Conservation (phyloP, 768 basidiomycete genomes). For the Russula foetens region DNA sequence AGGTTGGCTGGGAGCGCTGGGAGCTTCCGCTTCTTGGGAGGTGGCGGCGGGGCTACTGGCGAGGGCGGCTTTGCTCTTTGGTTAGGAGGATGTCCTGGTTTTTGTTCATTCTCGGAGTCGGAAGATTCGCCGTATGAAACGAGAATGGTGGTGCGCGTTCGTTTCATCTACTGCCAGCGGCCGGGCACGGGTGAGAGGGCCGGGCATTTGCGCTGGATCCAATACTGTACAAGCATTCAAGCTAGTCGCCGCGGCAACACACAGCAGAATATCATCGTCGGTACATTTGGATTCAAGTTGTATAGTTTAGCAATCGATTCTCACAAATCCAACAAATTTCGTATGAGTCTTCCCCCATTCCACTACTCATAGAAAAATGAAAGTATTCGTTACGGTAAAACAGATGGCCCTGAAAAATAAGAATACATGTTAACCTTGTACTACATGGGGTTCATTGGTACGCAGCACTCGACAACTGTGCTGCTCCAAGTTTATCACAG, state of each 20-base stretch:
- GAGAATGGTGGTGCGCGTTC: conserved; percentile 2
- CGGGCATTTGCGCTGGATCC: no score
- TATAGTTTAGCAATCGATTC: no score
- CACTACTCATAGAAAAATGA: no score
- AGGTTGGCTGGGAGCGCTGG: conserved; percentile 50
- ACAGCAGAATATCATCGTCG: no score
- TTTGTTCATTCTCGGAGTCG: not conserved
- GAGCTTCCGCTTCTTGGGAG: conserved; percentile 41
- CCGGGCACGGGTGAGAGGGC: no score
- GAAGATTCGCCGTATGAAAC: conserved; percentile 13
- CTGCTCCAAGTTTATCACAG: no score
- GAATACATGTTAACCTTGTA: not conserved
- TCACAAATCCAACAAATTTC: no score
- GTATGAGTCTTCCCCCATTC: no score
- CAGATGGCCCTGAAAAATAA: not conserved
- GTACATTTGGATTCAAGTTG: no score
- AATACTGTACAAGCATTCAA: no score
- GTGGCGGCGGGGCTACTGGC: not conserved
- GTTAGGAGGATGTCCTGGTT: not conserved
- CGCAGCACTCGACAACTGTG: not conserved
- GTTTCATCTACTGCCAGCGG: conserved; percentile 15
- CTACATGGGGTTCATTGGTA: not conserved
- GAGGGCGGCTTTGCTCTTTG: not conserved
- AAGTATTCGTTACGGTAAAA: no score
- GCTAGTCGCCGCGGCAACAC: no score